A percentile compares a stretch with the other conserved stretches of the same genome.
Conservation (phyloP, 2,329 filamentous ascomycete species). For the Knufia petricola region DNA sequence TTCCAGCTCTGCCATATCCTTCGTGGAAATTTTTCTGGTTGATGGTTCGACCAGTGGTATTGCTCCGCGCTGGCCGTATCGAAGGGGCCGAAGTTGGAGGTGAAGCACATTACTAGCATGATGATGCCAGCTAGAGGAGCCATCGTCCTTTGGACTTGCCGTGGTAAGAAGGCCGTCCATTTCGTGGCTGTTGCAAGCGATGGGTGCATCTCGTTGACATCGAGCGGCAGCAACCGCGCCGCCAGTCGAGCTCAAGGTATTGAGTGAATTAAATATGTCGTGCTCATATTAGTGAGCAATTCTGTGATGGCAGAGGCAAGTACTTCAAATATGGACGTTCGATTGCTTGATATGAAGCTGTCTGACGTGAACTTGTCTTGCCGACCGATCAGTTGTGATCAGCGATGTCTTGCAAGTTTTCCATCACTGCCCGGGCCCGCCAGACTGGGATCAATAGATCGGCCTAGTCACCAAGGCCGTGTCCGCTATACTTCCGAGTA, state of each 20-base stretch:
- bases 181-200: slow-evolving; percentile 3
- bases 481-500: no score
- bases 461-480: neutral
- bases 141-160: slow-evolving; percentile 1
- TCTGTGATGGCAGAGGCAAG: neutral
- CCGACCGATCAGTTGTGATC: neutral
- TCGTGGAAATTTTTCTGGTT: slow-evolving; percentile 43
- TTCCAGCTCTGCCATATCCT: slow-evolving; percentile 78
- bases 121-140: slow-evolving; percentile 2
- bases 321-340: neutral
- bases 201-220: slow-evolving; percentile 1
- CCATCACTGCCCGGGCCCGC: neutral
- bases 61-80: neutral
- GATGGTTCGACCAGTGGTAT: slow-evolving; percentile 10
- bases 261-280: neutral
- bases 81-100: slow-evolving; percentile 3
- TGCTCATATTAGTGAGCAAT: neutral
- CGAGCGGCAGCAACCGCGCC: neutral
- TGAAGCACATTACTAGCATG: slow-evolving; percentile 7
- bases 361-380: neutral
- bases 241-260: neutral
- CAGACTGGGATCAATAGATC: neutral
- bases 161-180: slow-evolving; percentile 5
- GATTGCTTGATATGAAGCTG: neutral
- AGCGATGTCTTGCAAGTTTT: neutral